phyloP scores from a whole-genome alignment of 129 eudicot species.

The Deinandra increscens region DNA sequence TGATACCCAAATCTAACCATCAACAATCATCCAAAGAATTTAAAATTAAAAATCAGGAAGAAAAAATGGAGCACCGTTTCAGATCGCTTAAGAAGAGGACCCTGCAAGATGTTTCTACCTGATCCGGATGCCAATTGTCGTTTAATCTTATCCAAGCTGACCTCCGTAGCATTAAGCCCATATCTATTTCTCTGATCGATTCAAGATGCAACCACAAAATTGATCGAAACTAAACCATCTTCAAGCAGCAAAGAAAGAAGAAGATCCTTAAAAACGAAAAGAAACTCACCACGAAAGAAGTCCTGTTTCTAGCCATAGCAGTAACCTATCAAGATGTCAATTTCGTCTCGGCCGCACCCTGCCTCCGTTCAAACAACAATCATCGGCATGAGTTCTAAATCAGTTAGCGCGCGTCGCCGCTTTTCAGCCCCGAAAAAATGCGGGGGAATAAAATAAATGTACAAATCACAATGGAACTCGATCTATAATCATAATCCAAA shows the following conservation, averaged over 20 bases:
- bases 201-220: neutral
- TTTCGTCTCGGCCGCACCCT: too few relatives aligned
- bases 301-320: slow-evolving; percentile 63
- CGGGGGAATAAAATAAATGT: too few relatives aligned
- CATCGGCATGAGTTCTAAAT: too few relatives aligned
- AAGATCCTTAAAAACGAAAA: neutral
- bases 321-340: too few relatives aligned
- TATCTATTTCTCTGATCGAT: slow-evolving; percentile 33
- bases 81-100: slow-evolving; percentile 96
- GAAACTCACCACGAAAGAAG: slow-evolving; percentile 47
- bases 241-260: neutral
- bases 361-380: too few relatives aligned
- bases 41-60: neutral
- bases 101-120: slow-evolving; percentile 79
- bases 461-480: too few relatives aligned
- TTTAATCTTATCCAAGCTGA: slow-evolving; percentile 82
- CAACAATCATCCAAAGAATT: too few relatives aligned
- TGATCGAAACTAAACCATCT: neutral
- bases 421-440: too few relatives aligned
- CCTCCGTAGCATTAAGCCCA: slow-evolving; percentile 56
- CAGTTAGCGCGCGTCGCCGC: too few relatives aligned
- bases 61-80: slow-evolving; percentile 63
- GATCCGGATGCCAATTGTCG: slow-evolving; percentile 82
- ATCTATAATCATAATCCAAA: too few relatives aligned
- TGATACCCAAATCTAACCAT: too few relatives aligned